Percentiles rank a stretch among this genome's conserved stretches.
These are phyloP conservation scores for Flueggea neowawraea DNA, from an alignment of 441 rosid genomes.

Conservation along the genomic window DNA sequence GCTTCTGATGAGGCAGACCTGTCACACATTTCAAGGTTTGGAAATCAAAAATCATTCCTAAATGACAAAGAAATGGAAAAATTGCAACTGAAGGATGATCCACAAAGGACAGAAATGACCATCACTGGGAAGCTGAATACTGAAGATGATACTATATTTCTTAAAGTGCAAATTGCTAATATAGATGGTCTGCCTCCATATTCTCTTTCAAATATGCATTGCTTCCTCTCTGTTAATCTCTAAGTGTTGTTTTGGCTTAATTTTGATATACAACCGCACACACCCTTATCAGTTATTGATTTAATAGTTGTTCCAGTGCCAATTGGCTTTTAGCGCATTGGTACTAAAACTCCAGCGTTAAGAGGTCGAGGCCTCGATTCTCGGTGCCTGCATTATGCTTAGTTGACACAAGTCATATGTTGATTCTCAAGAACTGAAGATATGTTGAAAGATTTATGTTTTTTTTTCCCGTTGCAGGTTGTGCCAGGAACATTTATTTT, in stretches of 20 bases:
- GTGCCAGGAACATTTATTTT: slow-evolving; percentile 73
- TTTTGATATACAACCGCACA: no score
- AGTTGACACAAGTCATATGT: no score
- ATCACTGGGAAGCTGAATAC: slow-evolving; percentile 76
- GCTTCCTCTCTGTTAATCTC: slow-evolving; percentile 26
- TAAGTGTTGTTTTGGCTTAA: no score
- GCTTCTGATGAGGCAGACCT: slow-evolving; percentile 39
- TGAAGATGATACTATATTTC: slow-evolving; percentile 72
- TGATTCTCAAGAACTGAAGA: not conserved
- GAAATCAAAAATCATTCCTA: no score
- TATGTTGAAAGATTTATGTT: not conserved
- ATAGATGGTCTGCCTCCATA: no score
- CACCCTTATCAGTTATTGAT: no score
- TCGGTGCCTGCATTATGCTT: no score
- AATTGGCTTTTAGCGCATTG: no score
- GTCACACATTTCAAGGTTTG: slow-evolving; percentile 18
- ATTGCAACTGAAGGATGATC: slow-evolving; percentile 22
- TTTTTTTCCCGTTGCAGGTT: slow-evolving; percentile 40
- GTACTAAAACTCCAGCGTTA: no score
- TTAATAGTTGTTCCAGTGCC: no score
- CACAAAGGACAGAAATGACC: slow-evolving; percentile 49
- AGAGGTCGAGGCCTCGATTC: no score
- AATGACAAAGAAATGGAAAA: slow-evolving; percentile 7
- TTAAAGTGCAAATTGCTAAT: slow-evolving; percentile 55
- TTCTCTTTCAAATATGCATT: slow-evolving; percentile 10